Evolutionary conservation across 345 rosid species (phyloP).

Genomic region (Eucalyptus fibrosa): DNA sequence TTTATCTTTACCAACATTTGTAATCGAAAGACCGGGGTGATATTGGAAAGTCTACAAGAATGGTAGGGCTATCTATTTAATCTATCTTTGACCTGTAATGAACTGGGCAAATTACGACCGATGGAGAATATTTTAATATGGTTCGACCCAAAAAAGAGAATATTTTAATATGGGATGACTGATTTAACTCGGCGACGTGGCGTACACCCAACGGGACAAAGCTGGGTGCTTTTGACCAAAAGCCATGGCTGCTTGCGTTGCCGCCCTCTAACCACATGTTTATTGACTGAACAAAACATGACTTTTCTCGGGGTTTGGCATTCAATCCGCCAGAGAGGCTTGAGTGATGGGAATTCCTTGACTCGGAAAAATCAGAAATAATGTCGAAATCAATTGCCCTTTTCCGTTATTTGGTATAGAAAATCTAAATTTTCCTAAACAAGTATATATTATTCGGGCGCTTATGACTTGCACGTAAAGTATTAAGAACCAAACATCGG

Average conservation of each 20-base stretch:
- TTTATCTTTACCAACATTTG: background rate
- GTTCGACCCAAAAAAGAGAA: too few relatives aligned
- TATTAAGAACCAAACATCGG: too few relatives aligned
- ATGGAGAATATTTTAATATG: background rate
- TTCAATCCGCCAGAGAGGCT: background rate
- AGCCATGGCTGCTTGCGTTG: background rate
- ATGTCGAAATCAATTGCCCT: fast-evolving
- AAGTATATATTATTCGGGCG: too few relatives aligned
- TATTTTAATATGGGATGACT: background rate
- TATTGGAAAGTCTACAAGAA: background rate
- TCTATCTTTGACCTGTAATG: background rate
- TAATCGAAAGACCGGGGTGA: background rate
- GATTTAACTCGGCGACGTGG: background rate
- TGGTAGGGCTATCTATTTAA: background rate
- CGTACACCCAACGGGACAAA: background rate
- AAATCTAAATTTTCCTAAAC: too few relatives aligned
- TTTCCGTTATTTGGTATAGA: background rate
- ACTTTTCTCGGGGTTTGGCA: background rate
- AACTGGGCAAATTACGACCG: background rate
- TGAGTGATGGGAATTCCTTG: background rate
- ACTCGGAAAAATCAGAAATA: background rate
- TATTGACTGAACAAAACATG: background rate
- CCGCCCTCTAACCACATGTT: background rate
- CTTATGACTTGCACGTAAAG: background rate
- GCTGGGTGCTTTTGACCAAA: background rate